A percentile compares a stretch with the other conserved stretches of the same genome.
phyloP scores from a whole-genome alignment of 805 yeast genomes.

The Sugiyamaella mastotermitis region DNA sequence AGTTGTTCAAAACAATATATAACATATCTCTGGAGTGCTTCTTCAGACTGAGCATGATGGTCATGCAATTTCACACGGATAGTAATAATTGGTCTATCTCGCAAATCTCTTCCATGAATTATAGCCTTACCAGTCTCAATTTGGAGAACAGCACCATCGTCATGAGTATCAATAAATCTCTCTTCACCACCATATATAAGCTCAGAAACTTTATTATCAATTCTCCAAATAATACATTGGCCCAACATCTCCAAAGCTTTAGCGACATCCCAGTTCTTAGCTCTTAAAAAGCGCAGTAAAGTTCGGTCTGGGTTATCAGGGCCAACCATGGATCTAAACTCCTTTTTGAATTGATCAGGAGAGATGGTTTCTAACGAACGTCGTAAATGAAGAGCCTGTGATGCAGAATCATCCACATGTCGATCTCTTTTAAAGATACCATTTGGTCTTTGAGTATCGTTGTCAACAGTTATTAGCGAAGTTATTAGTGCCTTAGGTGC shows the following conservation, averaged over 20 bases:
- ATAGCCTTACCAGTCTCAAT: constrained; percentile 59
- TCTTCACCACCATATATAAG: constrained; percentile 67
- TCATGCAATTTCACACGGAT: constrained; percentile 75
- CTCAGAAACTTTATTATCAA: constrained; percentile 53
- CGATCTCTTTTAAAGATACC: constrained; percentile 17
- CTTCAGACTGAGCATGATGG: constrained; percentile 58
- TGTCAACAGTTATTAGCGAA: constrained; percentile 2
- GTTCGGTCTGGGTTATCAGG: constrained; percentile 78
- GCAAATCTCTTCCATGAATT: constrained; percentile 65
- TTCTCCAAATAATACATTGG: constrained; percentile 70
- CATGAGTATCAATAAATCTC: constrained; percentile 42
- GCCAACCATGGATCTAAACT: constrained; percentile 57
- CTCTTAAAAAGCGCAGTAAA: constrained; percentile 69
- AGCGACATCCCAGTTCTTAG: constrained; percentile 77
- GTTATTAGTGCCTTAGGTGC: constrained; percentile 22
- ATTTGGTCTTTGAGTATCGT: constrained; percentile 1
- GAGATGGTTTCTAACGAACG: constrained; percentile 7
- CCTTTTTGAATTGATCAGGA: constrained; percentile 44
- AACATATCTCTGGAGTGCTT: constrained; percentile 70
- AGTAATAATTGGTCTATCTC: constrained; percentile 70
- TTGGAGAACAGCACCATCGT: constrained; percentile 43
- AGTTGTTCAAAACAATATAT: constrained; percentile 71
- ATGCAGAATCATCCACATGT: constrained; percentile 12
- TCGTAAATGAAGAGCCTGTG: constrained; percentile 13
- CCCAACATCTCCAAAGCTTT: constrained; percentile 64